These are phyloP conservation scores for Apiospora sp. DNA, from an alignment of 2,329 filamentous ascomycete species.

Conservation along the genomic window DNA sequence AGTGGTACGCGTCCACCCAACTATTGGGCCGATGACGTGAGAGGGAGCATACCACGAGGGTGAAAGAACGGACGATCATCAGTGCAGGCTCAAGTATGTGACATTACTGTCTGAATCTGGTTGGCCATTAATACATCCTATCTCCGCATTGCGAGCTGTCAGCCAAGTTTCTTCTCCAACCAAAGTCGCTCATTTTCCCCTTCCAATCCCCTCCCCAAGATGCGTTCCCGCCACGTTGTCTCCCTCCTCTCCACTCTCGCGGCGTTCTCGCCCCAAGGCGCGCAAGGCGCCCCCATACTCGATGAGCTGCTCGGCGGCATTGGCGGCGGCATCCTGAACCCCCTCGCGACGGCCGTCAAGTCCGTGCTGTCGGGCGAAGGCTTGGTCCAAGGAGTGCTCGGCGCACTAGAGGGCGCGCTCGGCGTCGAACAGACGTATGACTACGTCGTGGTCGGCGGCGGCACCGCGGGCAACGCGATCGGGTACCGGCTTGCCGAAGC, in stretches of 20 bases:
- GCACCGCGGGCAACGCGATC: constrained; percentile 47
- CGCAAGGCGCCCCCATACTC: constrained; percentile 14
- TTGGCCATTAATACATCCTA: not conserved
- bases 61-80: not conserved
- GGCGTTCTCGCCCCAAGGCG: not conserved
- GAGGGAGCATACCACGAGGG: not conserved
- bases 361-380: constrained; percentile 26
- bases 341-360: constrained; percentile 22
- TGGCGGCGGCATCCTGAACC: constrained; percentile 36
- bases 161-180: not conserved
- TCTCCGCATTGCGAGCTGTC: not conserved
- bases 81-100: not conserved
- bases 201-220: not conserved
- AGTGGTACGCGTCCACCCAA: not conserved
- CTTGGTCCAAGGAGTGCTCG: constrained; percentile 24
- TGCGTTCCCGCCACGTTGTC: not conserved
- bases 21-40: not conserved
- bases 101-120: not conserved
- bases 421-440: constrained; percentile 30
- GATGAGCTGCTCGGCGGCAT: constrained; percentile 39
- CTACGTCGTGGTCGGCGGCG: constrained; percentile 46
- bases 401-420: constrained; percentile 24
- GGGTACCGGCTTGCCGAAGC: constrained; percentile 42
- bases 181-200: not conserved
- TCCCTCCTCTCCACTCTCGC: constrained; percentile 1